Evolutionary conservation across 805 yeast species (phyloP), one percentile per base, ranked within the genome.

Genomic region (Candida hispaniensis): DNA sequence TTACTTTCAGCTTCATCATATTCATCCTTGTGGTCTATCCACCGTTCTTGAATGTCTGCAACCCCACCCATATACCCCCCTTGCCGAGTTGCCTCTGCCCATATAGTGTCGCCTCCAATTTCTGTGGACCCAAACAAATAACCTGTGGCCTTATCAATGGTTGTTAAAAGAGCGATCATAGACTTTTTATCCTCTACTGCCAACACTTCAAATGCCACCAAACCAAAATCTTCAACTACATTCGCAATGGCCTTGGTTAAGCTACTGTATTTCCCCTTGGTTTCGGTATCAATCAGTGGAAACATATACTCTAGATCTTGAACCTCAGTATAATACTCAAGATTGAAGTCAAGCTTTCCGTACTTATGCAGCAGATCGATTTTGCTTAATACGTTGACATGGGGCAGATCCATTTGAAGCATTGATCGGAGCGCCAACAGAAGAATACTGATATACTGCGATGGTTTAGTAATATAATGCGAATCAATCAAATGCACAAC

Each of bases 81-180:
- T 76, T 51, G 80, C 44, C 97, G 66, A 1, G 88, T 70, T 1
- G 95, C 94, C 47, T 88, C 94, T n/a, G 85, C 80, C 98, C 98
- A 91, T 2, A 91, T 74, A 0, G 88, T 72, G 51, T 91, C 99
- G n/a, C 97, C 98, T 2, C 96, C 94, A 6, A 88, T 66, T 47
- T 91, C 99, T 18, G 85, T 80, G 1, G 86, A 64, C 0, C 99
- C 99, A 61, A 82, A 83, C 46, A 80, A 69, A 52, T 91, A 91
- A 0, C 99, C 99, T 47, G 78, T 81, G 2, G 96, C 88, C 52
- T 80, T 86, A 51, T 91, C 99, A 7, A 91, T 72, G 2, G 72
- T 63, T 10, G 79, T 66, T 26, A 91, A 65, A 21, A 91, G 56
- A 33, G 77, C 68, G 18, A 91, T 86, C 97, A 91, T 91, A 18